Percentiles rank a stretch among this genome's conserved stretches.
Evolutionary conservation across 192 early-diverging fungal genomes (phyloP).

Genomic region (Entomortierella beljakovae): DNA sequence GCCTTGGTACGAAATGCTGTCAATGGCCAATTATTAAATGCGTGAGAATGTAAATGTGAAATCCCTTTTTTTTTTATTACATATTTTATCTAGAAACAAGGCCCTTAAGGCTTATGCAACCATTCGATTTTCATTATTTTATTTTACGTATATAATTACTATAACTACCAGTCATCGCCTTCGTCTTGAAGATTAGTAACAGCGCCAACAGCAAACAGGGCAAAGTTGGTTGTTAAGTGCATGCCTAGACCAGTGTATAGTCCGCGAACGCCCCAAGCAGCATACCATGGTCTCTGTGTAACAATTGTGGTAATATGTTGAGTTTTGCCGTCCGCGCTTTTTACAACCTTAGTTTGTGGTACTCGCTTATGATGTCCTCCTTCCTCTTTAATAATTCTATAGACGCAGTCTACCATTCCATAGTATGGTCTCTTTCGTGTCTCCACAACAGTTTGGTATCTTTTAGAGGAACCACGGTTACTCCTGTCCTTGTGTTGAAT

Average conservation of each 20-base stretch:
- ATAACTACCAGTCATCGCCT: constrained; percentile 46
- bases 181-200: constrained; percentile 72
- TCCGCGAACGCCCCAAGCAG: constrained; percentile 74
- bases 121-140: background rate
- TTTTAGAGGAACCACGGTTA: constrained; percentile 52
- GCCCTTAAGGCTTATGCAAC: background rate
- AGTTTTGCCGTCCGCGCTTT: constrained; percentile 10
- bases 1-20: background rate
- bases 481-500: constrained; percentile 37
- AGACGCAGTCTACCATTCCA: constrained; percentile 77
- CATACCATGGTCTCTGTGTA: constrained; percentile 47
- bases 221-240: constrained; percentile 70
- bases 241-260: constrained; percentile 79
- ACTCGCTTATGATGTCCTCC: constrained; percentile 63
- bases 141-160: background rate
- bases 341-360: constrained; percentile 23
- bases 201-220: constrained; percentile 72
- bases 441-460: constrained; percentile 74
- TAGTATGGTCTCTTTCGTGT: constrained; percentile 77
- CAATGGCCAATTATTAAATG: background rate
- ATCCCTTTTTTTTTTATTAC: too few species aligned
- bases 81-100: too few species aligned
- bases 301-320: constrained; percentile 11
- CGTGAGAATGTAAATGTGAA: too few species aligned
- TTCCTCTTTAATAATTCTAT: constrained; percentile 82